A percentile compares a stretch with the other conserved stretches of the same genome.
Conservation (phyloP, 306 rosid genomes). For the Alnus glutinosa region DNA sequence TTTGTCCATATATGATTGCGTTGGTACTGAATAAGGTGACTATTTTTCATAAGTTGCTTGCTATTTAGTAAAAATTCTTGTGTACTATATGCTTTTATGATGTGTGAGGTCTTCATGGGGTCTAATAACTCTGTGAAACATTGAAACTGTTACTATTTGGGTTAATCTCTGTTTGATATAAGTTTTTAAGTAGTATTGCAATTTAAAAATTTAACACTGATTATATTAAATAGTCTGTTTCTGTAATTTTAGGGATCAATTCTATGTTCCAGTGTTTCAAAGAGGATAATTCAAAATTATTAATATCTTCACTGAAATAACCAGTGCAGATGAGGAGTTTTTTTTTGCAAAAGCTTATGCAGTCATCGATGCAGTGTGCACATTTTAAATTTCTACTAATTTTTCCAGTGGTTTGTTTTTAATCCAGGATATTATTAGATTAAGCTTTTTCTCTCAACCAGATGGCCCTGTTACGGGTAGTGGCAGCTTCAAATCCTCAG, state of each 20-base stretch:
- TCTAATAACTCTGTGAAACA: not conserved
- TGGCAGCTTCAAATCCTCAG: conserved; percentile 70
- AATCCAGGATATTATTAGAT: conserved; percentile 68
- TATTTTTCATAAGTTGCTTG: not conserved
- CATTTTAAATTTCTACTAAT: conserved; percentile 4
- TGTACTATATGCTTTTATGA: not conserved
- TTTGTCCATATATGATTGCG: not conserved
- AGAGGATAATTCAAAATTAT: not conserved
- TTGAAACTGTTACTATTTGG: not conserved
- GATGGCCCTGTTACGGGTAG: conserved; percentile 90
- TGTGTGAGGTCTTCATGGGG: not conserved
- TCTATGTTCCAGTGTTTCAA: not conserved
- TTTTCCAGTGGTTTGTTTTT: conserved; percentile 9
- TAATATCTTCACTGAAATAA: not conserved
- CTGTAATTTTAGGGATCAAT: not conserved
- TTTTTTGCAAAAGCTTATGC: not conserved
- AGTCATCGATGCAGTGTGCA: not conserved
- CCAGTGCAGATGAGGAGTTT: not conserved
- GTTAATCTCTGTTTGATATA: not conserved
- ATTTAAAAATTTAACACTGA: not conserved
- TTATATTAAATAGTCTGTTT: too few species aligned
- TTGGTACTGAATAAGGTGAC: not conserved
- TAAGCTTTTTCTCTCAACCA: conserved; percentile 88
- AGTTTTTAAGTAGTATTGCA: not conserved
- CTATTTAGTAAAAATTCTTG: not conserved